These are phyloP conservation scores for Kwoniella sp. DNA, from an alignment of 768 basidiomycete species.

Conservation along the genomic window DNA sequence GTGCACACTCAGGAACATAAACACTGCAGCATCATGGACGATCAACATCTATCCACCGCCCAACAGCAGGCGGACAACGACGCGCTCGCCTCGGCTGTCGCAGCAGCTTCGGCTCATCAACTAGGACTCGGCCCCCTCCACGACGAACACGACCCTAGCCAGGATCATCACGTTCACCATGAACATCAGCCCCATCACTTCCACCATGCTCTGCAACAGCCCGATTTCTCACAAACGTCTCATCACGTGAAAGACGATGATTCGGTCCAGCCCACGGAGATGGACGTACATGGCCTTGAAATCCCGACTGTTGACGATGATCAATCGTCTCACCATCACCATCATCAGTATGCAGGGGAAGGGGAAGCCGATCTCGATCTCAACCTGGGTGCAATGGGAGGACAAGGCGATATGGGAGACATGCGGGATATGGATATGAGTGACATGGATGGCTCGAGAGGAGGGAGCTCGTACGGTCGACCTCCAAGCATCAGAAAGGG, in stretches of 20 bases:
- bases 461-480: conserved; percentile 26
- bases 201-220: conserved; percentile 40
- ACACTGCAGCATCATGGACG: conserved; percentile 31
- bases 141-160: not conserved
- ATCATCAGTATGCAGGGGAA: conserved; percentile 17
- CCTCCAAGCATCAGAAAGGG: conserved; percentile 52
- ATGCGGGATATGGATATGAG: conserved; percentile 11
- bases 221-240: conserved; percentile 35
- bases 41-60: conserved; percentile 23
- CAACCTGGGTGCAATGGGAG: conserved; percentile 26
- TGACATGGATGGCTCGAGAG: conserved; percentile 14
- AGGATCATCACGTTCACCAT: conserved; percentile 12
- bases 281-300: conserved; percentile 37
- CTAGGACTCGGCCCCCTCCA: conserved; percentile 20
- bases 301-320: conserved; percentile 35
- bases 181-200: conserved; percentile 26
- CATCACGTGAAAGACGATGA: conserved; percentile 17
- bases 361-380: conserved; percentile 36
- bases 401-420: conserved; percentile 20
- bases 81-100: conserved; percentile 42
- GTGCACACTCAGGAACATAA: conserved; percentile 24
- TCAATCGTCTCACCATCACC: conserved; percentile 9
- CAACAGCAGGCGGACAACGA: conserved; percentile 39
- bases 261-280: conserved; percentile 4
- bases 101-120: conserved; percentile 37